Base-by-base conservation (phyloP, 805 yeast species). In the Zygosaccharomyces bailii region DNA sequence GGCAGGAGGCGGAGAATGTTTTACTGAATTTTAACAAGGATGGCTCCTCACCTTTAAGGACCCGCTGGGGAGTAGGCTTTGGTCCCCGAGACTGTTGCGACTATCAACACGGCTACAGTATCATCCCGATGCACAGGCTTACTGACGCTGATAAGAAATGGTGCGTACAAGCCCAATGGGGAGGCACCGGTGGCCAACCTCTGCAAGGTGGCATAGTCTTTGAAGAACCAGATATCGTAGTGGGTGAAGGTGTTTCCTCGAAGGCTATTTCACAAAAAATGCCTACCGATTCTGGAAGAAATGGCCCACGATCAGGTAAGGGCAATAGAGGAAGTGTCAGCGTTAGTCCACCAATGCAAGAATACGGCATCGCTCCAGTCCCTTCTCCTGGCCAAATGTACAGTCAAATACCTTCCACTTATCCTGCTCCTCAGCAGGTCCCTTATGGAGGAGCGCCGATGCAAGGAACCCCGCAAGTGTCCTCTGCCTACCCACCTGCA, bases 41-140 rank as follows among this genome's bases (percentile, higher is more conserved):
- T 50, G 83, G 84, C 32, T 65, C 77, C 7, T 68, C 61, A 70
- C 79, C 54, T 63, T 71, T 93, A 54, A 79, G 98, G 67, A 86
- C 95, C 4, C 78, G 96, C 62, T 93, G 99, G 99, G 99, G 98
- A 54, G 98, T 93, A 50, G 99, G 99, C 1, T 93, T 86, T 60
- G 99, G 99, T 4, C 99, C 99, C 43, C 80, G 99, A 71, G 98
- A 93, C 65, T 91, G 98, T 71, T 87, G 96, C 65, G 95, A 93
- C 67, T 93, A 93, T 67, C 90, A 83, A 60, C 83, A 83, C 46
- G 99, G 99, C 50, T 75, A 83, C 30, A 84, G 96, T 48, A 78
- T 89, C 29, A 88, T 93, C 49, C 96, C 98, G 11, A 69, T 93
- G 39, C 78, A 78, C 47, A 78, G 96, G 57, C 74, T 93, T 54